phyloP scores from a whole-genome alignment of 1,284 basidiomycete genomes.

The Pisolithus thermaeus region DNA sequence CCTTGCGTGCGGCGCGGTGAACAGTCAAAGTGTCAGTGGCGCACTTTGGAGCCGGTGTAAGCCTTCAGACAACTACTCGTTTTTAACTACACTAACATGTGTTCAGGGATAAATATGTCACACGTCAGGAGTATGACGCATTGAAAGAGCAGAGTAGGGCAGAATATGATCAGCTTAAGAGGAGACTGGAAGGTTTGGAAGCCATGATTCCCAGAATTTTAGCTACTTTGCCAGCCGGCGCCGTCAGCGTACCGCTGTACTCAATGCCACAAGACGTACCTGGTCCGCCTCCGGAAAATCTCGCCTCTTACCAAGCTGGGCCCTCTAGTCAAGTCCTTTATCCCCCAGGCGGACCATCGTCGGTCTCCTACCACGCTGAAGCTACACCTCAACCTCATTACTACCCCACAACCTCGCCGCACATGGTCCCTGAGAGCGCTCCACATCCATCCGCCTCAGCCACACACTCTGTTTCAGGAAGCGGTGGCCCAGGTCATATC shows the following conservation, averaged over 20 bases:
- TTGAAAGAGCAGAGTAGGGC: conserved; percentile 34
- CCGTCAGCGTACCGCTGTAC: conserved; percentile 27
- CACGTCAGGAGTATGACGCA: conserved; percentile 48
- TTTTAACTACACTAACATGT: conserved; percentile 11
- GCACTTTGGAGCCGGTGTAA: conserved; percentile 52
- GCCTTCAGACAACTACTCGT: conserved; percentile 14
- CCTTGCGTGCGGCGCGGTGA: conserved; percentile 51
- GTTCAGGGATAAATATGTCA: conserved; percentile 52
- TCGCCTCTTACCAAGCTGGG: conserved; percentile 23
- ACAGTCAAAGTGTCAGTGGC: conserved; percentile 51
- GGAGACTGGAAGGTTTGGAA: conserved; percentile 36
- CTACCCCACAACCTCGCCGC: conserved; percentile 26
- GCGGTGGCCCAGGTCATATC: conserved; percentile 18
- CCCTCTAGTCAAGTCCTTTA: conserved; percentile 26
- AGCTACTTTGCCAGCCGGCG: conserved; percentile 18
- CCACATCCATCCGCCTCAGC: conserved; percentile 12
- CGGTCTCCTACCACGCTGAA: conserved; percentile 24
- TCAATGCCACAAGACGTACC: conserved; percentile 26
- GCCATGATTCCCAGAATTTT: conserved; percentile 24
- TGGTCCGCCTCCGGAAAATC: conserved; percentile 22
- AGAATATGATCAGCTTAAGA: conserved; percentile 47
- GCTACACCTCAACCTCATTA: conserved; percentile 18
- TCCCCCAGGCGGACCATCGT: conserved; percentile 14
- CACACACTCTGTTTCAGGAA: conserved; percentile 11
- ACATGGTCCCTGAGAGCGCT: conserved; percentile 17